phyloP scores from a whole-genome alignment of 2,329 filamentous ascomycete species.

The Metarhizium brunneum region DNA sequence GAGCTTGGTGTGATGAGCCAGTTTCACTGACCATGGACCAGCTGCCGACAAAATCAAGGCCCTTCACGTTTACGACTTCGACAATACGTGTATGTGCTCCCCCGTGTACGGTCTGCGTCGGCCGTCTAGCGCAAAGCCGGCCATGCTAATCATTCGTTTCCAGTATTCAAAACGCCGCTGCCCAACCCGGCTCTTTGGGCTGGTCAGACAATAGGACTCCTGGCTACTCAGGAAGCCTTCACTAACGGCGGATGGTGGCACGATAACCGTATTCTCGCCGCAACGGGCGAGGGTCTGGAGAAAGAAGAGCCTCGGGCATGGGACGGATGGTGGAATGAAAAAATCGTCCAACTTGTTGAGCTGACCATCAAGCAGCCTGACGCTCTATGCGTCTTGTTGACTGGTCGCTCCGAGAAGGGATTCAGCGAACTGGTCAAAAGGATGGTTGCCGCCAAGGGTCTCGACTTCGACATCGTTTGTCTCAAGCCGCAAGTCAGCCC shows the following conservation, averaged over 20 bases:
- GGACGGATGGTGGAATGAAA: slow-evolving; percentile 96
- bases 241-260: slow-evolving; percentile 95
- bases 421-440: slow-evolving; percentile 74
- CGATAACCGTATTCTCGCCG: slow-evolving; percentile 73
- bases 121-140: neutral
- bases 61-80: slow-evolving; percentile 95
- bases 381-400: slow-evolving; percentile 76
- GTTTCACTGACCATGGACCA: slow-evolving; percentile 14
- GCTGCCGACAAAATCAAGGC: slow-evolving; percentile 60
- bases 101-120: neutral
- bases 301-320: slow-evolving; percentile 76
- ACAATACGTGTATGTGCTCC: slow-evolving; percentile 69
- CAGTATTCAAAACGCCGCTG: slow-evolving; percentile 84
- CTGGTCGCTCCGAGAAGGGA: slow-evolving; percentile 68
- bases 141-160: neutral
- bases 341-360: slow-evolving; percentile 69
- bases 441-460: slow-evolving; percentile 66
- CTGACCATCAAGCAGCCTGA: slow-evolving; percentile 79
- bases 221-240: slow-evolving; percentile 69
- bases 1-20: neutral
- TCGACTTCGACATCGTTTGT: slow-evolving; percentile 81
- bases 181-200: slow-evolving; percentile 88
- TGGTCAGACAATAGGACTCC: slow-evolving; percentile 62
- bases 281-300: slow-evolving; percentile 75
- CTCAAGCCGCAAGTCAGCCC: slow-evolving; percentile 82